phyloP scores from a whole-genome alignment of 2,329 filamentous ascomycete species.

The Ophiocordyceps camponoti-leonardi region DNA sequence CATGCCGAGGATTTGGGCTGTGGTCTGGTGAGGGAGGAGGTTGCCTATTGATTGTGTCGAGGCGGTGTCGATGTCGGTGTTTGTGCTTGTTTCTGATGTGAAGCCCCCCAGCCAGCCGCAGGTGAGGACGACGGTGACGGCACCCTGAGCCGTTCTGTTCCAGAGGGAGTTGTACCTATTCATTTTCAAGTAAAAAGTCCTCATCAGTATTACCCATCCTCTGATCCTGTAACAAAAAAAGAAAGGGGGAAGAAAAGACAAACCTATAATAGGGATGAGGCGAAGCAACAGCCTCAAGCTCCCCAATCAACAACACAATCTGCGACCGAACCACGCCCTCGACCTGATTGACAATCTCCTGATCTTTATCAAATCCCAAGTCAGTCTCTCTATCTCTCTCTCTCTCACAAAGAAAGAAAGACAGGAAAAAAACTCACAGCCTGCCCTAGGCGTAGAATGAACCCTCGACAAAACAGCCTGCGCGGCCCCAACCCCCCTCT shows the following conservation, averaged over 20 bases:
- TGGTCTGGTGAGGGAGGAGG: conserved; percentile 59
- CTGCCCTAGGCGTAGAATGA: conserved; percentile 62
- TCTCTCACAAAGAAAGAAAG: not conserved
- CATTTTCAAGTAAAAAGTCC: not conserved
- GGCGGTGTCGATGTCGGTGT: no score
- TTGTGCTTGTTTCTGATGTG: conserved; percentile 17
- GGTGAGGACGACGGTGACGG: conserved; percentile 41
- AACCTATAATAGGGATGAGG: conserved; percentile 94
- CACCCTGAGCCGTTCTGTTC: conserved; percentile 69
- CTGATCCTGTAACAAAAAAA: no score
- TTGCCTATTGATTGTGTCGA: conserved; percentile 39
- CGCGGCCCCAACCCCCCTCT: conserved; percentile 65
- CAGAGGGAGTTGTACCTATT: conserved; percentile 58
- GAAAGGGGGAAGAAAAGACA: conserved; percentile 3
- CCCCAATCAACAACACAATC: conserved; percentile 44
- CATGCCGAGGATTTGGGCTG: conserved; percentile 32
- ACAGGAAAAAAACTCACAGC: conserved; percentile 22
- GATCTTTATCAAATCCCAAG: no score
- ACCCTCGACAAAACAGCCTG: conserved; percentile 76
- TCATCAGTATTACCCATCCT: no score
- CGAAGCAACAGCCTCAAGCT: conserved; percentile 58
- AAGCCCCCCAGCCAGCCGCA: conserved; percentile 69
- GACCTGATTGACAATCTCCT: conserved; percentile 51
- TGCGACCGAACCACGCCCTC: conserved; percentile 57
- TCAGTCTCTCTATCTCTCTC: no score